Conservation (phyloP, 345 rosid species). For the Euphorbia pulcherrima region DNA sequence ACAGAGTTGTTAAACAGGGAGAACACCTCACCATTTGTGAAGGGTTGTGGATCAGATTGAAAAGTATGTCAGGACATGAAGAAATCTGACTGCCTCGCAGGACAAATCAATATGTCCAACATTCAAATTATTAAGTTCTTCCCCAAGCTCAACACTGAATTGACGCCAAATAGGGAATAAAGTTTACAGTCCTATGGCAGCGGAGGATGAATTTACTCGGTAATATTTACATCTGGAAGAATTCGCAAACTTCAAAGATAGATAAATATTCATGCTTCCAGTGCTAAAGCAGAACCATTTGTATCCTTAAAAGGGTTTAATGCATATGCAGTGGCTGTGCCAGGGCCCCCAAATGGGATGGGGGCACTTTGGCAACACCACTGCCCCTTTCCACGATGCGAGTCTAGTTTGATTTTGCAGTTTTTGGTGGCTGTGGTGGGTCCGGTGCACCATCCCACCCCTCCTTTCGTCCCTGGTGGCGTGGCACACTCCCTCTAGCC, state of each 20-base stretch:
- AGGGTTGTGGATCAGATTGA: conserved; percentile 36
- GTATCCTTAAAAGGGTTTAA: conserved; percentile 42
- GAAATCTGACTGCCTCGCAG: conserved; percentile 32
- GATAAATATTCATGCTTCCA: conserved; percentile 32
- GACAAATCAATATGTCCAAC: conserved; percentile 61
- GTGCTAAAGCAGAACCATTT: conserved; percentile 35
- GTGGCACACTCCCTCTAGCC: conserved; percentile 10
- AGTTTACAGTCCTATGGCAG: conserved; percentile 35
- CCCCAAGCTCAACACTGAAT: conserved; percentile 42
- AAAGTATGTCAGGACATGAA: conserved; percentile 28
- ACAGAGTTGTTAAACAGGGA: conserved; percentile 29
- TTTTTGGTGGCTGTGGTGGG: too few relatives aligned
- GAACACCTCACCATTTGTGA: conserved; percentile 25
- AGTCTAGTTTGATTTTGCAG: too few relatives aligned
- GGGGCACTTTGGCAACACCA: too few relatives aligned
- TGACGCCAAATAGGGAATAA: conserved; percentile 33
- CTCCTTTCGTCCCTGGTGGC: too few relatives aligned
- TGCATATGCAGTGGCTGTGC: conserved; percentile 2
- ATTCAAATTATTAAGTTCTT: conserved; percentile 43
- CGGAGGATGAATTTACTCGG: conserved; percentile 31
- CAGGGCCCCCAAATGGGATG: too few relatives aligned
- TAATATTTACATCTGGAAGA: conserved; percentile 36
- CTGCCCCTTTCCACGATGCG: too few relatives aligned
- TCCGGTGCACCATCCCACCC: too few relatives aligned
- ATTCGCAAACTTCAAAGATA: conserved; percentile 36